Conservation (phyloP, 352 stramenopile species). For the Globisporangium megalacanthum region DNA sequence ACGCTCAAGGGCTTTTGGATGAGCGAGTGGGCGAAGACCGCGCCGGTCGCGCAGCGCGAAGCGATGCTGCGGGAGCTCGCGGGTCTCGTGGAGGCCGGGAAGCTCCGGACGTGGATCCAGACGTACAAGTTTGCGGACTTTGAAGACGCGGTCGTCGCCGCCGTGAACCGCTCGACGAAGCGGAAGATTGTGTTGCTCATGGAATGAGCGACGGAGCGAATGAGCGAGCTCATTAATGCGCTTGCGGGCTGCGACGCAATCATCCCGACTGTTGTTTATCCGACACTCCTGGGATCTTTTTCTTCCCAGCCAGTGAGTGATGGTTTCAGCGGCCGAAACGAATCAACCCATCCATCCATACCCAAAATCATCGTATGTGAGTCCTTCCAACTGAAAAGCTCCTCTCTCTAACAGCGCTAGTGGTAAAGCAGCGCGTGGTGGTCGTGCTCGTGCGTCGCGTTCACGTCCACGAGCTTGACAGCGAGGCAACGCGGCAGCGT, state of each 20-base stretch:
- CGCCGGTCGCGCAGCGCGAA: constrained; percentile 49
- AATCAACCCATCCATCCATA: too few relatives aligned
- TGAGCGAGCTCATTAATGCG: too few relatives aligned
- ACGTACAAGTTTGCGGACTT: constrained; percentile 86
- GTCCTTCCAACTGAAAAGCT: too few relatives aligned
- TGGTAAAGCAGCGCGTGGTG: constrained; percentile 43
- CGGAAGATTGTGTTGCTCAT: constrained; percentile 81
- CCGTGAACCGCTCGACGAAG: constrained; percentile 77
- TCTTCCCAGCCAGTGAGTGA: too few relatives aligned
- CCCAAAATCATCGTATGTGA: too few relatives aligned
- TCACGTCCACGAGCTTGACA: constrained; percentile 18
- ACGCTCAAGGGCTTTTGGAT: constrained; percentile 86
- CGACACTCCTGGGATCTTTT: too few relatives aligned
- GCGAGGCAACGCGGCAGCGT: constrained; percentile 24
- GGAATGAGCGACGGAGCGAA: constrained; percentile 44
- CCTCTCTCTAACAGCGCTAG: constrained; percentile 11
- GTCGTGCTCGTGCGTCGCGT: constrained; percentile 18
- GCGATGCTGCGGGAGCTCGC: constrained; percentile 71
- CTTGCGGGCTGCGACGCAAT: neutral
- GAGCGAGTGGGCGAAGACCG: constrained; percentile 75
- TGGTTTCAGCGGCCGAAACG: neutral
- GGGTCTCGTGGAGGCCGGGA: constrained; percentile 56
- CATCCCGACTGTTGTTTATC: too few relatives aligned
- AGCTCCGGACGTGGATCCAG: constrained; percentile 80
- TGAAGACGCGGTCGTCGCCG: constrained; percentile 62